Percentiles rank a stretch among this genome's conserved stretches.
Evolutionary conservation across 2,329 filamentous ascomycete genomes (phyloP).

Genomic region (Emergomyces orientalis): DNA sequence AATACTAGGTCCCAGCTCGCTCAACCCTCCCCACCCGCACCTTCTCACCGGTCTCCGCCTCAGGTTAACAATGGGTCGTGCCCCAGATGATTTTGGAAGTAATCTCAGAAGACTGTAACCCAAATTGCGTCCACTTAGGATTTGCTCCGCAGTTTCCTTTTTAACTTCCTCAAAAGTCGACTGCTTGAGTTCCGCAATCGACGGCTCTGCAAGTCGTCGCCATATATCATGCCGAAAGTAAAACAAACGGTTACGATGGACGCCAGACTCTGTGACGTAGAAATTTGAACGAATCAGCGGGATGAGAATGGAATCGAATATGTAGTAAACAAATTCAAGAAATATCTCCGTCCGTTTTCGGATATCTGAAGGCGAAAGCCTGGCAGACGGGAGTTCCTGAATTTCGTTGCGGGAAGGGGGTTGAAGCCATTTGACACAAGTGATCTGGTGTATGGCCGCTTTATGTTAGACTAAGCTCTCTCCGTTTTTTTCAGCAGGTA

Average conservation of each 20-base stretch:
- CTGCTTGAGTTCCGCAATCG: slow-evolving; percentile 55
- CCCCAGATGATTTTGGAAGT: slow-evolving; percentile 66
- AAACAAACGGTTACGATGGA: slow-evolving; percentile 70
- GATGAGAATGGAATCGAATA: slow-evolving; percentile 86
- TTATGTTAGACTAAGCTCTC: neutral
- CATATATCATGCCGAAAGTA: slow-evolving; percentile 95
- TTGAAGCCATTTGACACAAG: slow-evolving; percentile 62
- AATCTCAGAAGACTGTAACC: slow-evolving; percentile 72
- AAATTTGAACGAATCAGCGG: slow-evolving; percentile 82
- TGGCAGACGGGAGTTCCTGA: slow-evolving; percentile 31
- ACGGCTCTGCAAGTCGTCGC: slow-evolving; percentile 65
- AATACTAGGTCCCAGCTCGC: slow-evolving; percentile 53
- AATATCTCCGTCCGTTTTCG: slow-evolving; percentile 71
- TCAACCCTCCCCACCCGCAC: slow-evolving; percentile 42
- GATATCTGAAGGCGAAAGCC: slow-evolving; percentile 60
- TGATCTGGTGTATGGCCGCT: slow-evolving; percentile 44
- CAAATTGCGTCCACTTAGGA: slow-evolving; percentile 55
- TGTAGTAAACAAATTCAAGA: slow-evolving; percentile 77
- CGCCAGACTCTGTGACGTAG: slow-evolving; percentile 84
- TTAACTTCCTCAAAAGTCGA: slow-evolving; percentile 73
- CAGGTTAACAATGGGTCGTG: slow-evolving; percentile 83
- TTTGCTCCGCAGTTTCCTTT: slow-evolving; percentile 44
- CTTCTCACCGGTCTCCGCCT: slow-evolving; percentile 50
- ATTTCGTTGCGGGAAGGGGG: slow-evolving; percentile 37
- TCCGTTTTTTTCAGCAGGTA: neutral